Evolutionary conservation across 106 monocot species (phyloP).

Genomic region (Xerophyta viscosa): DNA sequence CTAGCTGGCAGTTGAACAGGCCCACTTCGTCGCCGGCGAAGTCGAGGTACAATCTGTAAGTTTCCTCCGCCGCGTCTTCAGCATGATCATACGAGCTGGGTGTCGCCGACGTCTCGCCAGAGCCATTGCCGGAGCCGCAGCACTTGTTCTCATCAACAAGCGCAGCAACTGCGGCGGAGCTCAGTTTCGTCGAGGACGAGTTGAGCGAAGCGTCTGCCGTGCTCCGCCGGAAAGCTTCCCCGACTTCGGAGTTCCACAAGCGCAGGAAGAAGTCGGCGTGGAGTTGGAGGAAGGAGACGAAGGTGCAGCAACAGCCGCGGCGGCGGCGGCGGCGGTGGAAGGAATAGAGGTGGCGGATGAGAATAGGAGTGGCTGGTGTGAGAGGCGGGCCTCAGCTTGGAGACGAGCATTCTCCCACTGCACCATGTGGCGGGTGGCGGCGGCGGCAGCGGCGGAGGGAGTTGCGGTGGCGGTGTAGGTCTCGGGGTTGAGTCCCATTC

Average conservation of each 20-base stretch:
- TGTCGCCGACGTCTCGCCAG: too few relatives aligned
- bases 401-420: slow-evolving; percentile 83
- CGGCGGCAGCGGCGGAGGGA: neutral
- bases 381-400: slow-evolving; percentile 74
- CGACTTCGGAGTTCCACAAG: slow-evolving; percentile 88
- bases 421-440: slow-evolving; percentile 66
- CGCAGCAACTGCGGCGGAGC: neutral
- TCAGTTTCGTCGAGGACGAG: slow-evolving; percentile 8
- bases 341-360: slow-evolving; percentile 9
- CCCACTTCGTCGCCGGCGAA: too few relatives aligned
- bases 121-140: too few relatives aligned
- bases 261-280: slow-evolving; percentile 64
- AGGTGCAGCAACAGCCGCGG: neutral
- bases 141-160: neutral
- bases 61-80: too few relatives aligned
- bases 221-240: slow-evolving; percentile 45
- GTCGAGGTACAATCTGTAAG: too few relatives aligned
- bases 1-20: too few relatives aligned
- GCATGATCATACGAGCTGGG: too few relatives aligned
- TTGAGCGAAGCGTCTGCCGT: slow-evolving; percentile 2
- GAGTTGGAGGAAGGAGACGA: neutral
- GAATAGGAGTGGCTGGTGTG: slow-evolving; percentile 56
- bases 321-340: slow-evolving; percentile 10
- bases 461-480: slow-evolving; percentile 16
- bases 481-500: slow-evolving; percentile 50